A percentile compares a stretch with the other conserved stretches of the same genome.
Conservation (phyloP, 495 filamentous ascomycete species). For the Mytilinidion resinicola region DNA sequence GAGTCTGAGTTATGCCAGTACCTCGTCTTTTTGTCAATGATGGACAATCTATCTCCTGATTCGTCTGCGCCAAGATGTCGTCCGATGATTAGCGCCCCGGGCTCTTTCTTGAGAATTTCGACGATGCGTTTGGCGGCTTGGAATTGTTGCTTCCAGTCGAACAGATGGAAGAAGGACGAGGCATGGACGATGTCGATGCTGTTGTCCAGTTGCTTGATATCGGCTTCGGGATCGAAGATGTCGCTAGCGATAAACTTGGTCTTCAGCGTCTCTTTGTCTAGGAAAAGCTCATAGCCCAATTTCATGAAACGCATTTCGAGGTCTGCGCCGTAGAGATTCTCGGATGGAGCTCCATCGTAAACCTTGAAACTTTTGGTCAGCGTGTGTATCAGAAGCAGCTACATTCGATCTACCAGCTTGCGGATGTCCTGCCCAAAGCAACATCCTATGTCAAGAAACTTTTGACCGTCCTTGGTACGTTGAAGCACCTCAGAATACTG, state of each 20-base stretch:
- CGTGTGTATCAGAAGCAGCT: no score
- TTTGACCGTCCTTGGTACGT: conserved; percentile 19
- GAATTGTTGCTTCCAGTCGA: conserved; percentile 8
- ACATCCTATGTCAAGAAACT: conserved; percentile 22
- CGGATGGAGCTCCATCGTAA: conserved; percentile 20
- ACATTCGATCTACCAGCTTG: conserved; percentile 3
- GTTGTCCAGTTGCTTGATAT: conserved; percentile 13
- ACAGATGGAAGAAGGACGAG: conserved; percentile 25
- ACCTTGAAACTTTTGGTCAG: background rate
- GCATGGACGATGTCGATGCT: conserved; percentile 21
- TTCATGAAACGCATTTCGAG: conserved; percentile 21
- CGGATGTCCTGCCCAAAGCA: conserved; percentile 26
- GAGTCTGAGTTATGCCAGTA: conserved; percentile 18
- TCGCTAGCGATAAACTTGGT: conserved; percentile 21
- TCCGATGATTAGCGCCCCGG: conserved; percentile 17
- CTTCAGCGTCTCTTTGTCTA: conserved; percentile 17
- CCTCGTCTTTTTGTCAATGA: background rate
- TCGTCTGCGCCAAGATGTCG: conserved; percentile 13
- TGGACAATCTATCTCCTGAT: background rate
- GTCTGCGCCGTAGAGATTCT: conserved; percentile 27
- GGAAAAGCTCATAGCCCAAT: conserved; percentile 24
- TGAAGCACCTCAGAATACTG: conserved; percentile 16
- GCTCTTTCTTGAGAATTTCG: conserved; percentile 9
- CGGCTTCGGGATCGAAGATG: conserved; percentile 13
- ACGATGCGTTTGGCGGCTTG: conserved; percentile 9